Evolutionary conservation across 192 early-diverging fungal species (phyloP).

Genomic region (Coemansia sp.): DNA sequence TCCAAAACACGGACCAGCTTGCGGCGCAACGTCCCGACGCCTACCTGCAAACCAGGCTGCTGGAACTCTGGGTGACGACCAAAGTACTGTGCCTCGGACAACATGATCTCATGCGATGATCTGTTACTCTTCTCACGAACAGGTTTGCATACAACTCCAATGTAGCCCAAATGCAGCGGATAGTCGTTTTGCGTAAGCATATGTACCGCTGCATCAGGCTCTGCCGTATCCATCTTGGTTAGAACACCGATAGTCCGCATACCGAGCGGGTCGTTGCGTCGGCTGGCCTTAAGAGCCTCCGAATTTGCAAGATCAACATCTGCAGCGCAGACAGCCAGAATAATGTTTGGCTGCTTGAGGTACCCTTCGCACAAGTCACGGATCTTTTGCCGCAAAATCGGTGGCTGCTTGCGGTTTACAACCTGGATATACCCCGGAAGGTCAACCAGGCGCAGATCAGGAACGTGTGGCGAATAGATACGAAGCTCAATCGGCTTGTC

Average conservation of each 20-base stretch:
- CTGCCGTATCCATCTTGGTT: constrained; percentile 86
- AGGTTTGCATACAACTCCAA: constrained; percentile 91
- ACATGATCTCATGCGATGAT: constrained; percentile 26
- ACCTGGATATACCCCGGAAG: constrained; percentile 86
- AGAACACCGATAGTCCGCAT: constrained; percentile 80
- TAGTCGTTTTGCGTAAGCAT: constrained; percentile 91
- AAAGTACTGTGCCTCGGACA: constrained; percentile 63
- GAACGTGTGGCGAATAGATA: constrained; percentile 81
- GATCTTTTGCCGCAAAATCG: constrained; percentile 73
- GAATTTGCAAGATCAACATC: constrained; percentile 88
- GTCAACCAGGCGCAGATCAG: constrained; percentile 81
- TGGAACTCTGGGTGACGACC: constrained; percentile 54
- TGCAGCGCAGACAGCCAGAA: constrained; percentile 79
- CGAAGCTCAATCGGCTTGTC: constrained; percentile 79
- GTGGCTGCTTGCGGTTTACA: constrained; percentile 78
- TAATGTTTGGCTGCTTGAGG: constrained; percentile 77
- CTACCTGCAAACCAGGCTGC: constrained; percentile 63
- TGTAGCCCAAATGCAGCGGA: constrained; percentile 90
- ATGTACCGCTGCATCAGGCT: constrained; percentile 70
- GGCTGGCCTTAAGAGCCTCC: constrained; percentile 73
- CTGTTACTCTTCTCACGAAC: constrained; percentile 30
- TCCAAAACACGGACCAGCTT: constrained; percentile 89
- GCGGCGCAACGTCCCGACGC: constrained; percentile 77
- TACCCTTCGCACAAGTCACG: constrained; percentile 81
- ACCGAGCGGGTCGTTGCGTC: constrained; percentile 76